Percentiles rank a stretch among this genome's conserved stretches.
phyloP scores from a whole-genome alignment of 1,284 basidiomycete genomes.

The Nidula niveotomentosa region DNA sequence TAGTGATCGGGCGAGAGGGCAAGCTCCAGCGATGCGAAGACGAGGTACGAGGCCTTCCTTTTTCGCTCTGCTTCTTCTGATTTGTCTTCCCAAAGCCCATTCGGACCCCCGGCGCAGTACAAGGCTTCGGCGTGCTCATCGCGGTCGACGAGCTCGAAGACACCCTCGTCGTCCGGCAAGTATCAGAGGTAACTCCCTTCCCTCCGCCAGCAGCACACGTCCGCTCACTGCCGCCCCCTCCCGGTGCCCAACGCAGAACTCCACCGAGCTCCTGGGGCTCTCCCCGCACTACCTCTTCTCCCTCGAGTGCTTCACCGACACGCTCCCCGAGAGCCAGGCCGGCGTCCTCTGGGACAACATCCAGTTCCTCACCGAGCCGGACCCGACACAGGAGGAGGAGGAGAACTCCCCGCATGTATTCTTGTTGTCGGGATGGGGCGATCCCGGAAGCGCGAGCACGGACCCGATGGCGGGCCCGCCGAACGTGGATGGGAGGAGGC shows the following conservation, averaged over 20 bases:
- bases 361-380: conserved; percentile 59
- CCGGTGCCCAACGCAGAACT: conserved; percentile 22
- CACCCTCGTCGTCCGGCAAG: conserved; percentile 70
- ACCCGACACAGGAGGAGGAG: conserved; percentile 36
- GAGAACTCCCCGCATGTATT: conserved; percentile 72
- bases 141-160: conserved; percentile 71
- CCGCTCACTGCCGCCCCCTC: not conserved
- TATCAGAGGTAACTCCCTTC: conserved; percentile 66
- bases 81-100: conserved; percentile 57
- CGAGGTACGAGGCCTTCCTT: conserved; percentile 48
- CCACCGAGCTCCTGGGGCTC: conserved; percentile 72
- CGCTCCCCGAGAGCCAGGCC: conserved; percentile 70
- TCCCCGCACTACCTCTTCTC: conserved; percentile 79
- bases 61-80: not conserved
- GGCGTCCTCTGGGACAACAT: conserved; percentile 80
- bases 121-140: conserved; percentile 84
- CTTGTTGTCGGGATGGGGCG: conserved; percentile 69
- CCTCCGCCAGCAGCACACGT: conserved; percentile 2
- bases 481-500: conserved; percentile 36
- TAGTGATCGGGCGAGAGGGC: conserved; percentile 76
- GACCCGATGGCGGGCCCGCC: conserved; percentile 23
- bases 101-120: conserved; percentile 81
- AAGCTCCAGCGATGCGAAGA: conserved; percentile 75
- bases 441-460: conserved; percentile 48
- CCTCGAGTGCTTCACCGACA: conserved; percentile 76